phyloP scores from a whole-genome alignment of 2,329 filamentous ascomycete genomes.

The Alternaria longipes region DNA sequence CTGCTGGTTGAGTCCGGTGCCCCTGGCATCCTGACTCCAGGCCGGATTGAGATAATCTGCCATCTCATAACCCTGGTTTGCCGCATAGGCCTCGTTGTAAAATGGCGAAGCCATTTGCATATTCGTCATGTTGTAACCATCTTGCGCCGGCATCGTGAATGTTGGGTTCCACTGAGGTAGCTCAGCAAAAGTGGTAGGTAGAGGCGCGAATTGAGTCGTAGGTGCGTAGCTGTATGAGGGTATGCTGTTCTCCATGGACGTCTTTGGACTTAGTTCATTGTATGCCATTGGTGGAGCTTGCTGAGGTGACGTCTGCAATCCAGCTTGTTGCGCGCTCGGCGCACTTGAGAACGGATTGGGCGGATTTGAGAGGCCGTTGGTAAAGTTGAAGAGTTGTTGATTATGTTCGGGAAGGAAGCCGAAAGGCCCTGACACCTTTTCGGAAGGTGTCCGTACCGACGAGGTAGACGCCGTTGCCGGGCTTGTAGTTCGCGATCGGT shows the following conservation, averaged over 20 bases:
- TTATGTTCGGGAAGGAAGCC: conserved; percentile 49
- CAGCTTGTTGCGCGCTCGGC: conserved; percentile 30
- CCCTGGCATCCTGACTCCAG: conserved; percentile 60
- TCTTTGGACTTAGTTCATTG: conserved; percentile 43
- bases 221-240: conserved; percentile 42
- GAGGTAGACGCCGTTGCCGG: conserved; percentile 52
- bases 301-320: conserved; percentile 39
- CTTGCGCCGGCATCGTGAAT: conserved; percentile 47
- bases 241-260: conserved; percentile 39
- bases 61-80: conserved; percentile 48
- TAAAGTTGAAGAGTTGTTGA: conserved; percentile 43
- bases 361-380: conserved; percentile 26
- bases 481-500: conserved; percentile 57
- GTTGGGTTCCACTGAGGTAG: conserved; percentile 50
- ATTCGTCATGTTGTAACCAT: conserved; percentile 36
- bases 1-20: conserved; percentile 71
- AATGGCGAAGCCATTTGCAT: conserved; percentile 37
- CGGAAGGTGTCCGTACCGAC: conserved; percentile 51
- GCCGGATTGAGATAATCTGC: conserved; percentile 63
- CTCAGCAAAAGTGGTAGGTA: conserved; percentile 50
- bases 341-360: conserved; percentile 31
- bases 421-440: conserved; percentile 45
- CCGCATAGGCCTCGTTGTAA: conserved; percentile 48
- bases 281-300: conserved; percentile 35
- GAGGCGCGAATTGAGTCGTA: conserved; percentile 42